Conservation (phyloP, 202 grass and related monocot species). For the Digitaria exilis region DNA sequence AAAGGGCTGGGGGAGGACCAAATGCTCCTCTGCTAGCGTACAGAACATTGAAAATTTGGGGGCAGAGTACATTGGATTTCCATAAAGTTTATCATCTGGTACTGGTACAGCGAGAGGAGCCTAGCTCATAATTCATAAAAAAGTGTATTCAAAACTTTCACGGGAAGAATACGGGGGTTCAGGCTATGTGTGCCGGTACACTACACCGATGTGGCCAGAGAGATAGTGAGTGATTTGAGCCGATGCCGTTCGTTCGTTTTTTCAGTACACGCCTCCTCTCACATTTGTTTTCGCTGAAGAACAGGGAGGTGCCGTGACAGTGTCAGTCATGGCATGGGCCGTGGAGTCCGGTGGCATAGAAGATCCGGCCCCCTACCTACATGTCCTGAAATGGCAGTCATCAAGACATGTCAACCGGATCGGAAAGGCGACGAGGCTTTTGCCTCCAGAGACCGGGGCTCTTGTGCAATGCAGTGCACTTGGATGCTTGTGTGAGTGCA, state of each 20-base stretch:
- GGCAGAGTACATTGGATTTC: constrained; percentile 8
- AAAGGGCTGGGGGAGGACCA: neutral
- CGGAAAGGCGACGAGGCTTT: constrained; percentile 1
- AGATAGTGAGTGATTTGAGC: neutral
- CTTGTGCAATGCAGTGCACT: neutral
- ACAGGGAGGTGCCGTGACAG: neutral
- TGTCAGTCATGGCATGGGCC: neutral
- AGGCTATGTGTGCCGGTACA: neutral
- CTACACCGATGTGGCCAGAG: neutral
- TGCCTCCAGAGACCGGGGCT: neutral
- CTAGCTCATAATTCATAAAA: neutral
- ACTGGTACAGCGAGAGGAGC: neutral
- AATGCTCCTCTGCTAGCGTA: neutral
- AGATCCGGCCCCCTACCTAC: constrained; percentile 16
- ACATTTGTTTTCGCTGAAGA: neutral
- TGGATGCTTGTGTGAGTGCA: too few relatives aligned
- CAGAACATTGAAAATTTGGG: neutral
- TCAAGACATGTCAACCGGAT: constrained; percentile 21
- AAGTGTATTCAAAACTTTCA: constrained; percentile 18
- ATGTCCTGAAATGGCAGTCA: neutral
- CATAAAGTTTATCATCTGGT: neutral
- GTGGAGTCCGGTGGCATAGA: neutral
- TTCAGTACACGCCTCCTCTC: neutral
- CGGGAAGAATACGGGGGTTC: neutral
- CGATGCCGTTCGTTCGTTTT: neutral